Base-by-base conservation (phyloP, 768 basidiomycete species). In the Boletus patriciae region DNA sequence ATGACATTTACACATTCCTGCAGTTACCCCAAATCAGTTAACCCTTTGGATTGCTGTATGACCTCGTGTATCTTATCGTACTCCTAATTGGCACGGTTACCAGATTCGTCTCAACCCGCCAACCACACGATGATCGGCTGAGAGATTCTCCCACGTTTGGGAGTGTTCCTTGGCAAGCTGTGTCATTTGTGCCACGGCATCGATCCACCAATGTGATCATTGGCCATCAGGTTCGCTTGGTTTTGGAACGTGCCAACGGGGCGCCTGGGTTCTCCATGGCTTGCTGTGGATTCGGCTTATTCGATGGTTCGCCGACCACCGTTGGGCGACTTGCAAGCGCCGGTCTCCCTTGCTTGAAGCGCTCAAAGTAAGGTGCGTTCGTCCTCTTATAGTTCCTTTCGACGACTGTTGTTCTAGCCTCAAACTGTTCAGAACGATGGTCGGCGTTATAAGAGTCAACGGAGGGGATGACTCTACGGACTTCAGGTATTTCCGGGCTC, bases 101-200 rank as follows among this genome's bases (percentile, higher is more conserved):
- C n/a, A n/a, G n/a, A n/a, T n/a, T n/a, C n/a, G n/a, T n/a, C n/a
- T n/a, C n/a, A n/a, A n/a, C n/a, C n/a, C n/a, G n/a, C n/a, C n/a
- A n/a, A n/a, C n/a, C n/a, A n/a, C n/a, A n/a, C n/a, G n/a, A n/a
- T n/a, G n/a, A n/a, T n/a, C n/a, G n/a, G n/a, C n/a, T n/a, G n/a
- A n/a, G n/a, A n/a, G n/a, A n/a, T n/a, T n/a, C 25, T 25, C 25
- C 25, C 29, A 31, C 29, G 29, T 31, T 31, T 10, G 11, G 1
- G 60, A 53, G 53, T 11, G 57, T 44, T n/a, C 53, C 54, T 66
- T 67, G 65, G 59, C 60, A 62, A 65, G 65, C 65, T 64, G 64
- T 66, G 54, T 10, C n/a, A 23, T n/a, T 13, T 19, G 27, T 13
- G 36, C 52, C 13, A 29, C 44, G 33, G 54, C 34, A 33, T 33